Evolutionary conservation across 2,329 filamentous ascomycete genomes (phyloP).

Genomic region (Fusarium sp.): DNA sequence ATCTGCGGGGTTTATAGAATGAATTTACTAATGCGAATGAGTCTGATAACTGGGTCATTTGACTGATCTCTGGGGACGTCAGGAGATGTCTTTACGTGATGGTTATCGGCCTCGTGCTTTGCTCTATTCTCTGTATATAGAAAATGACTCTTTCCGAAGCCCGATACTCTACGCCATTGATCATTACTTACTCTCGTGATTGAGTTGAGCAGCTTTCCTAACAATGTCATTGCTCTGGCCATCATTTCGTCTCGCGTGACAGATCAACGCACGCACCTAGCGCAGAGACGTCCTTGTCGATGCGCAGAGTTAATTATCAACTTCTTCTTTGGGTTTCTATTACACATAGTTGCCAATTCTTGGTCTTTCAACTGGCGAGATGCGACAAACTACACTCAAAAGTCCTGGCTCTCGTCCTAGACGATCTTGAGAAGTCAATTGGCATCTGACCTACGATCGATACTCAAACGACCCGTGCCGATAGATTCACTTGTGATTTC

Average conservation of each 20-base stretch:
- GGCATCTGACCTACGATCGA: not conserved
- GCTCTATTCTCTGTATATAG: not conserved
- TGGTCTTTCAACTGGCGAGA: not conserved
- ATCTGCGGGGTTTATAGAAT: conserved; percentile 29
- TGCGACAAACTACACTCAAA: not conserved
- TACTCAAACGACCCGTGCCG: not conserved
- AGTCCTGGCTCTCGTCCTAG: not conserved
- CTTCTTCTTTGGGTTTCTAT: not conserved
- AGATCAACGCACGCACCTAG: not conserved
- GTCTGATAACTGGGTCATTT: conserved; percentile 11
- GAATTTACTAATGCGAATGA: conserved; percentile 33
- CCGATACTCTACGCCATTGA: not conserved
- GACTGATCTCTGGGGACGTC: conserved; percentile 6
- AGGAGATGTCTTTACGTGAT: not conserved
- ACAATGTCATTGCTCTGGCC: not conserved
- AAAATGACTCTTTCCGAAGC: not conserved
- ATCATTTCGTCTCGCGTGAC: not conserved
- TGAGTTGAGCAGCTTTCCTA: not conserved
- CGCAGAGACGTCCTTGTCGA: not conserved
- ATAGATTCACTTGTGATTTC: not conserved
- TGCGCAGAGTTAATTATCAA: not conserved
- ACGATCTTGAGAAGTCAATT: not conserved
- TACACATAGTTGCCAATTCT: not conserved
- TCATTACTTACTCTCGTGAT: not conserved
- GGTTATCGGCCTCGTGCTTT: not conserved